Evolutionary conservation across 306 rosid species (phyloP), one percentile per base, ranked within the genome.

Genomic region (Acacia crassicarpa): DNA sequence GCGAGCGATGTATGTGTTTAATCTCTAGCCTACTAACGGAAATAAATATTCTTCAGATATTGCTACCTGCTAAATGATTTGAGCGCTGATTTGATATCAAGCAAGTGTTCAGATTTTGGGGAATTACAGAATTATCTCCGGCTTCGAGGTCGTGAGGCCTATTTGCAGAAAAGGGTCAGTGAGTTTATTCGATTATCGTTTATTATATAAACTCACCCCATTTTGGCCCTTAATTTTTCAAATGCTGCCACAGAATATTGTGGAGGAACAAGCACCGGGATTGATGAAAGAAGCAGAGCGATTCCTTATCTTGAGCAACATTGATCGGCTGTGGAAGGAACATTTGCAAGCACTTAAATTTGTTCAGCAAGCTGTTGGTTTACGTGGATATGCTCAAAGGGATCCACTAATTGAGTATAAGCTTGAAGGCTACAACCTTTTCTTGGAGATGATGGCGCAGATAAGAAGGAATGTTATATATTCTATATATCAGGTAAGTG

Each of bases 391-490:
- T 68, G 99, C 99, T 6, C 99, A 93, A 72, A 85, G 98, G 58
- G 99, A 92, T 83, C 99, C 99, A 74, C 99, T 95, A 72, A 95
- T 95, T 27, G 98, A 95, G 87, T 95, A 95, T 81, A 95, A 93
- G 82, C 96, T 95, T 16, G 99, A 95, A 90, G 99, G 98, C 58
- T 95, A 93, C 74, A 93, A 95, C 88, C 98, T 95, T 86, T 95
- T 95, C 96, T 87, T 95, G 82, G 99, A 95, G 58, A 95, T 95
- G 99, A 95, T 95, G 99, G 99, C 98, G 67, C 98, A 95, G 53
- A 82, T 95, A 56, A 89, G 99, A 89, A 92, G 99, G 87, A 95
- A 95, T 78, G 99, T 95, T 76, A 95, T 95, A 35, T 95, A 92
- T 86, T 93, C 99, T 38, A 92, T 95, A 35, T 95, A 95, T 83